Base-by-base conservation (phyloP, 2,329 filamentous ascomycete species). In the Westerdykella sp. region DNA sequence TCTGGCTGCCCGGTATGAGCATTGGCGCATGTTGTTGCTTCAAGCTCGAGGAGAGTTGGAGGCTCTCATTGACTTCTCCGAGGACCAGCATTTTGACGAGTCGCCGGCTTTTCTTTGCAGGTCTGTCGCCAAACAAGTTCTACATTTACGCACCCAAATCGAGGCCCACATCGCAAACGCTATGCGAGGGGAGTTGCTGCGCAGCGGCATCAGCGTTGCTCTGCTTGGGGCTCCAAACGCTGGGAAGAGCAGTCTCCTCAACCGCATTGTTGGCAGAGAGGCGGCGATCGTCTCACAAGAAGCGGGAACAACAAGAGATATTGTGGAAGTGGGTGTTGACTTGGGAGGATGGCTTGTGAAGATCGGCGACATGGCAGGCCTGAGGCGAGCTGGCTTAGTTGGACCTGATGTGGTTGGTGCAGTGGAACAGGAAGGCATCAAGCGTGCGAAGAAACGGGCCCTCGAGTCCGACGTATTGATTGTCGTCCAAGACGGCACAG, bases 71-170 rank as follows among this genome's bases (percentile, higher is more conserved):
- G 93, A 98, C 67, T 98, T 98, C 63, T 85, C 87, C 1, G 93
- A 98, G 65, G 93, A 97, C 59, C 91, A 98, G 68, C 87, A 97
- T 69, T 95, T 98, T 59, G 90, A 97, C 54, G 89, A 95, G 66
- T 84, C 87, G 2, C 85, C 88, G 1, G 70, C 75, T 0, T 78
- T 85, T 43, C 73, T 97, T 16, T 75, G 94, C 36, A 65, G 61
- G 1, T 87, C 82, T 39, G 86, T 96, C 23, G 77, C 80, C 1
- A 54, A 52, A 0, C 81, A 89, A 58, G 78, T 95, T 2, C 60
- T 65, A 1, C 64, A 59, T 1, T 78, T 97, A 43, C 71, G 81
- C 42, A 60, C 64, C 23, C 75, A 82, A 44, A 82, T 97, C 46
- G 70, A 72, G 12, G 65, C 80, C 25, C 87, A 95, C 66, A 79